Conservation (phyloP, 2,329 filamentous ascomycete genomes). For the Scedosporium boydii region DNA sequence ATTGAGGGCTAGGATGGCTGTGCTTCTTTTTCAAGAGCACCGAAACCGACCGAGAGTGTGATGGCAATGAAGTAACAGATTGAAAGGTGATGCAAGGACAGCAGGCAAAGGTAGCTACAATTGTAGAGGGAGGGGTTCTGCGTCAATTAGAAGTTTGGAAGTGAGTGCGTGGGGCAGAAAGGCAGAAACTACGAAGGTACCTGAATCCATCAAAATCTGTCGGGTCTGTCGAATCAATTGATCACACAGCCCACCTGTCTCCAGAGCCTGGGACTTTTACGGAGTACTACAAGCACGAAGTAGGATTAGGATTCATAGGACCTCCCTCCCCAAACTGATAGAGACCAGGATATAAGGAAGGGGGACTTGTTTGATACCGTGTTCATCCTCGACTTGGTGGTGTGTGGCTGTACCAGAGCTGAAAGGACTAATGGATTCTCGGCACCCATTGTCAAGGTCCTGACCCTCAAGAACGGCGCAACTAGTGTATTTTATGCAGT, state of each 20-base stretch:
- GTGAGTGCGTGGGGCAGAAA: background rate
- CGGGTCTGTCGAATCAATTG: no score
- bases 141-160: background rate
- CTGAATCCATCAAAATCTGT: background rate
- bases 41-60: no score
- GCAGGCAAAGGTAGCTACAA: background rate
- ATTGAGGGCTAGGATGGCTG: background rate
- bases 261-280: background rate
- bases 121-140: background rate
- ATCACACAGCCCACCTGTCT: background rate
- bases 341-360: background rate
- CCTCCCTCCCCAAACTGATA: background rate
- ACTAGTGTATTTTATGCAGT: background rate
- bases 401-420: conserved; percentile 2
- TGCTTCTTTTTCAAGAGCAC: background rate
- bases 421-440: background rate
- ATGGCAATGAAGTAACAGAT: background rate
- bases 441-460: background rate
- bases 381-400: background rate
- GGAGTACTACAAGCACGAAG: no score
- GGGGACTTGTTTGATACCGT: background rate
- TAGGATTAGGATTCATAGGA: no score
- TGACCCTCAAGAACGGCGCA: background rate
- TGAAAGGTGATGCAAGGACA: background rate
- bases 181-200: background rate